A percentile compares a stretch with the other conserved stretches of the same genome.
Conservation (phyloP, 345 rosid species). For the Balakata baccata region DNA sequence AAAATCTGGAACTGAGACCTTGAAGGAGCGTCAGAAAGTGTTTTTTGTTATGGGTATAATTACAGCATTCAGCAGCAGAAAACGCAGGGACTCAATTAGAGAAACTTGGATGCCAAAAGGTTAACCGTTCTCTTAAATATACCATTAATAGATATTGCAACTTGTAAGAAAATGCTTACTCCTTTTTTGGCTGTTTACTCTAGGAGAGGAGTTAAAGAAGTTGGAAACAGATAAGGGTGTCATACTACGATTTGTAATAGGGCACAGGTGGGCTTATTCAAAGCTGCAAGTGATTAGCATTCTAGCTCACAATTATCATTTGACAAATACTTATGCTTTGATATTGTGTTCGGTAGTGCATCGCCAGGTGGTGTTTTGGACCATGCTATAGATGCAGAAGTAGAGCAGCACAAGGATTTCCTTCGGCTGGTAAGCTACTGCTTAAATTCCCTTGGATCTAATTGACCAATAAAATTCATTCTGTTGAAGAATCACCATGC, state of each 20-base stretch:
- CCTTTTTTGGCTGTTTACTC: slow-evolving; percentile 22
- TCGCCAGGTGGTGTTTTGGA: slow-evolving; percentile 66
- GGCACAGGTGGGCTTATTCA: slow-evolving; percentile 49
- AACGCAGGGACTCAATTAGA: slow-evolving; percentile 71
- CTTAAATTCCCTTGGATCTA: background rate
- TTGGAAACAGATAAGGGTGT: slow-evolving; percentile 70
- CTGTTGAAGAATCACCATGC: background rate
- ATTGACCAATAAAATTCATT: background rate
- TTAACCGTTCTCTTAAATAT: slow-evolving; percentile 20
- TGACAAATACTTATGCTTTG: slow-evolving; percentile 17
- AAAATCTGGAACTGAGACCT: slow-evolving; percentile 41
- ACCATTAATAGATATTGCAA: background rate
- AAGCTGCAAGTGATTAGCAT: slow-evolving; percentile 10
- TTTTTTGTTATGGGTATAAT: slow-evolving; percentile 81
- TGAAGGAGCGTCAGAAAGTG: slow-evolving; percentile 53
- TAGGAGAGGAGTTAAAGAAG: slow-evolving; percentile 58
- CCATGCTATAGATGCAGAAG: slow-evolving; percentile 66
- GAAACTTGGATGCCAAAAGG: slow-evolving; percentile 81
- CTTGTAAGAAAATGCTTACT: slow-evolving; percentile 14
- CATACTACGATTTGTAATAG: slow-evolving; percentile 57
- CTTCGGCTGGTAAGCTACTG: slow-evolving; percentile 48
- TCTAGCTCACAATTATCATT: slow-evolving; percentile 6
- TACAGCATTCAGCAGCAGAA: slow-evolving; percentile 80
- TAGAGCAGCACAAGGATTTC: slow-evolving; percentile 62
- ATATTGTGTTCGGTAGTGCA: slow-evolving; percentile 43